phyloP scores from a whole-genome alignment of 768 basidiomycete species.

The Amanita pallidorosea region DNA sequence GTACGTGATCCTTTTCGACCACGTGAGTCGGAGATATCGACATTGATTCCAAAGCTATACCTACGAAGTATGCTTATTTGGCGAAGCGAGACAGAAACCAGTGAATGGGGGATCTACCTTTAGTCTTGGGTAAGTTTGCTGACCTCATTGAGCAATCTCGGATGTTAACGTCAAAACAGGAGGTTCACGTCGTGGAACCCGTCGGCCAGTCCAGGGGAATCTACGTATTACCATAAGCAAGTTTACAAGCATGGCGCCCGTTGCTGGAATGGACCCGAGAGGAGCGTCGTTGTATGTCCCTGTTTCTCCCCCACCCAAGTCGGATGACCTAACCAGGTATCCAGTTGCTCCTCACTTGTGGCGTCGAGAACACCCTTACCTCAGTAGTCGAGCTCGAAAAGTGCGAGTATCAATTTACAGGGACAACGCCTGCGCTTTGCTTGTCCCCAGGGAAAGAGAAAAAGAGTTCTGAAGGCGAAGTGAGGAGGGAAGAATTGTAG shows the following conservation, averaged over 20 bases:
- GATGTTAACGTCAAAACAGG: slow-evolving; percentile 25
- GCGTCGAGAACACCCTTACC: slow-evolving; percentile 70
- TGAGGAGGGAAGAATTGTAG: slow-evolving; percentile 2
- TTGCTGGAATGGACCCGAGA: slow-evolving; percentile 95
- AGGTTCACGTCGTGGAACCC: slow-evolving; percentile 77
- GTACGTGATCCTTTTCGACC: slow-evolving; percentile 35
- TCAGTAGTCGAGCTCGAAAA: slow-evolving; percentile 87
- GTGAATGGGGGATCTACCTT: slow-evolving; percentile 64
- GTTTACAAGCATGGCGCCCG: slow-evolving; percentile 74
- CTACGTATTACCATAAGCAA: slow-evolving; percentile 74
- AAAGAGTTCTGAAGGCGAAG: slow-evolving; percentile 8
- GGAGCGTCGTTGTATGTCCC: slow-evolving; percentile 61
- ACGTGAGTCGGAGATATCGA: background rate
- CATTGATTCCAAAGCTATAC: slow-evolving; percentile 54
- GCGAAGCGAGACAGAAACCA: slow-evolving; percentile 80
- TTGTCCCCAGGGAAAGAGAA: slow-evolving; percentile 34
- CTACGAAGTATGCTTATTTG: slow-evolving; percentile 90
- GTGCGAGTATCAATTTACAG: slow-evolving; percentile 88
- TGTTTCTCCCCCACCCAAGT: background rate
- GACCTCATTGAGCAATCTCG: background rate
- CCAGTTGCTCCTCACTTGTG: slow-evolving; percentile 77
- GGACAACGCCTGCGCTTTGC: slow-evolving; percentile 80
- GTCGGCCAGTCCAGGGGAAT: slow-evolving; percentile 44
- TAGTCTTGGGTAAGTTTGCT: slow-evolving; percentile 70
- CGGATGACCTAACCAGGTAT: background rate